These are phyloP conservation scores for Xylaria hypoxylon DNA, from an alignment of 2,329 filamentous ascomycete species.

Conservation along the genomic window DNA sequence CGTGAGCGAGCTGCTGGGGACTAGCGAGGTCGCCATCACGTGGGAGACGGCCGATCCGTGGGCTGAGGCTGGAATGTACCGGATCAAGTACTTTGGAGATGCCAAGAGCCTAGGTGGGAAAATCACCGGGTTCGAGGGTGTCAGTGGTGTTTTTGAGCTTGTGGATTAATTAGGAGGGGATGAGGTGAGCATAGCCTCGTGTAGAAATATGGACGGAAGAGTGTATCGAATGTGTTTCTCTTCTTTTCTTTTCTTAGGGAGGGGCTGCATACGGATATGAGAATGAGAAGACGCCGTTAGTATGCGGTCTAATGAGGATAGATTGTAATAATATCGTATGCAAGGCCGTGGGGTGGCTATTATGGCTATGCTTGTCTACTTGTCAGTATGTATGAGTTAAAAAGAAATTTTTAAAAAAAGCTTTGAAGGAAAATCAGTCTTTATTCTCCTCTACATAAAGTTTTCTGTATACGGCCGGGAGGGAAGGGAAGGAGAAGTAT, in stretches of 20 bases:
- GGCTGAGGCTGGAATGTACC: slow-evolving; percentile 72
- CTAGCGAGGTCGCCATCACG: slow-evolving; percentile 78
- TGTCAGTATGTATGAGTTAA: background rate
- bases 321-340: slow-evolving; percentile 3
- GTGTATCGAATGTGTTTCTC: background rate
- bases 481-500: background rate
- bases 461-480: too few relatives aligned
- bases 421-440: background rate
- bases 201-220: background rate
- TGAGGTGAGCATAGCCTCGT: background rate
- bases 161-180: slow-evolving; percentile 27
- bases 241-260: background rate
- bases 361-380: background rate
- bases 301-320: background rate
- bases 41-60: slow-evolving; percentile 78
- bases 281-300: too few relatives aligned
- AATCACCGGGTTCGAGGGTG: slow-evolving; percentile 76
- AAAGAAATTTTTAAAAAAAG: background rate
- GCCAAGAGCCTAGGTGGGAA: slow-evolving; percentile 72
- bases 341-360: background rate
- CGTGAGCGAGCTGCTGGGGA: slow-evolving; percentile 75
- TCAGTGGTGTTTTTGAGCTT: slow-evolving; percentile 64
- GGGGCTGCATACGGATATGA: background rate
- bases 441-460: too few relatives aligned
- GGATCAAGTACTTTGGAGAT: slow-evolving; percentile 85